Evolutionary conservation across 2,329 filamentous ascomycete genomes (phyloP).

Genomic region (Sporothrix humicola): DNA sequence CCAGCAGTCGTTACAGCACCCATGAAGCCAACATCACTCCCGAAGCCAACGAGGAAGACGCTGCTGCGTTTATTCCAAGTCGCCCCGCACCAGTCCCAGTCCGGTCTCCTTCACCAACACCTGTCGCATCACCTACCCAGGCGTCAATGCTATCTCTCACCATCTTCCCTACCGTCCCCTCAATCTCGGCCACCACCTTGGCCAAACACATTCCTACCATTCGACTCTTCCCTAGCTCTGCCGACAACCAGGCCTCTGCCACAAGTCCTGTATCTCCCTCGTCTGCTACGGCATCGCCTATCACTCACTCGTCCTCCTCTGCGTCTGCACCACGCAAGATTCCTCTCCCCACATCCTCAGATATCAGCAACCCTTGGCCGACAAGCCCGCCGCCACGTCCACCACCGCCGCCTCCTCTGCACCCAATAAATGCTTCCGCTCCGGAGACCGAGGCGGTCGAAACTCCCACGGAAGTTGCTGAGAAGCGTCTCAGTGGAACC

Average conservation of each 20-base stretch:
- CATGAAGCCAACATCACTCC: background rate
- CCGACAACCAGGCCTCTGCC: background rate
- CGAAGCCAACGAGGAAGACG: background rate
- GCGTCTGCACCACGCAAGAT: constrained; percentile 13
- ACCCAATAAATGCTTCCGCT: background rate
- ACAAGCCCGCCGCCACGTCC: constrained; percentile 23
- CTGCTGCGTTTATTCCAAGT: constrained; percentile 26
- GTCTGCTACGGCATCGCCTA: background rate
- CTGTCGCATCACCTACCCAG: background rate
- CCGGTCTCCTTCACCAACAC: background rate
- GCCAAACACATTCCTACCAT: constrained; percentile 32
- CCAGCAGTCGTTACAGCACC: constrained; percentile 23
- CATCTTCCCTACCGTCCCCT: background rate
- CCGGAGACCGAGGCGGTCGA: background rate
- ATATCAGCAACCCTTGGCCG: constrained; percentile 33
- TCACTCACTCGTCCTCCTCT: background rate
- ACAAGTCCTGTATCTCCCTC: background rate
- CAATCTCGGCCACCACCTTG: background rate
- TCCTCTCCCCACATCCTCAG: background rate
- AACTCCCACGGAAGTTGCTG: background rate
- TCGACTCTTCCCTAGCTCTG: constrained; percentile 33
- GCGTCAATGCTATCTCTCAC: constrained; percentile 10
- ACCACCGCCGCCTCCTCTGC: constrained; percentile 29
- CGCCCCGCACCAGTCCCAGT: constrained; percentile 25
- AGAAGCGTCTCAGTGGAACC: constrained; percentile 18